Conservation (phyloP, 306 rosid species). For the Trifolium dubium region DNA sequence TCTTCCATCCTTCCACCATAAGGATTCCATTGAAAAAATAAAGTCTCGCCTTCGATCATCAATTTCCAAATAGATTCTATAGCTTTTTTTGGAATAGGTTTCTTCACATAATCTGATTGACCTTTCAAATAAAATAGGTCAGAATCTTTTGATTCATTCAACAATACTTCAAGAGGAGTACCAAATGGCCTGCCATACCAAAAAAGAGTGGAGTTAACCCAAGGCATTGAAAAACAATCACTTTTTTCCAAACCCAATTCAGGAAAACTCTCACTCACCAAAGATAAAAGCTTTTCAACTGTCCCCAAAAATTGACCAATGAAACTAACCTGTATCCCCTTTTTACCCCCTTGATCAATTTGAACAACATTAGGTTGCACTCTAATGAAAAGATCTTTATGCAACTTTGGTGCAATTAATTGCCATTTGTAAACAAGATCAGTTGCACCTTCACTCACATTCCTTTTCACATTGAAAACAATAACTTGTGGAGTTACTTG, state of each 20-base stretch:
- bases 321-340: constrained; percentile 37
- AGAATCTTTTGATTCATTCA: not conserved
- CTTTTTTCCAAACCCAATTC: constrained; percentile 49
- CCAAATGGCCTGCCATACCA: constrained; percentile 9
- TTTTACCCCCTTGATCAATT: not conserved
- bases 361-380: not conserved
- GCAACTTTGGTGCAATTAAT: constrained; percentile 44
- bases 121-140: rapidly evolving
- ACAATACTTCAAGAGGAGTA: constrained; percentile 25
- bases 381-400: constrained; percentile 48
- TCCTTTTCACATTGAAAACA: constrained; percentile 47
- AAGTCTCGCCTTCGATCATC: constrained; percentile 15
- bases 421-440: constrained; percentile 60
- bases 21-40: constrained; percentile 41
- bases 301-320: constrained; percentile 47
- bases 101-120: constrained; percentile 46
- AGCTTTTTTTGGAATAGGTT: constrained; percentile 34
- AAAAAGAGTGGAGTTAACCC: constrained; percentile 50
- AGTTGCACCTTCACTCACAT: constrained; percentile 42
- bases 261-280: constrained; percentile 47
- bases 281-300: constrained; percentile 29
- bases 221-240: constrained; percentile 51
- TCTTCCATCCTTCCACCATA: constrained; percentile 48
- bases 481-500: constrained; percentile 60
- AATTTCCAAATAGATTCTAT: constrained; percentile 24